These are phyloP conservation scores for Xylaria cubensis DNA, from an alignment of 495 filamentous ascomycete species.

Conservation along the genomic window DNA sequence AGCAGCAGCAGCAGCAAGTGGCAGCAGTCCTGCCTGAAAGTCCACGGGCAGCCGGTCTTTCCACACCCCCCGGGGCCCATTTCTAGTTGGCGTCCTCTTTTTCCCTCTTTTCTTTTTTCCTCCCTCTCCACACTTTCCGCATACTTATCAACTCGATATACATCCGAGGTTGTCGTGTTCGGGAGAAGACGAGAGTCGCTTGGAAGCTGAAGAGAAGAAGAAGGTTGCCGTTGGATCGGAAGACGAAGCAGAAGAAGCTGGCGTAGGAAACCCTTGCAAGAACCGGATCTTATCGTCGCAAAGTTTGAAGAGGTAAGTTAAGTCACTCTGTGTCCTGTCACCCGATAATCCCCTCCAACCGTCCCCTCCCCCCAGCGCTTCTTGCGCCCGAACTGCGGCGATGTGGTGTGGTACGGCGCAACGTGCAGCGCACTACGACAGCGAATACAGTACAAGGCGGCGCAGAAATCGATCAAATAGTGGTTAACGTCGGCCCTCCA, in stretches of 20 bases:
- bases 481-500: slow-evolving; percentile 15
- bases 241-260: slow-evolving; percentile 15
- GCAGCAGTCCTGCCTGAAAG: slow-evolving; percentile 23
- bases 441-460: slow-evolving; percentile 10
- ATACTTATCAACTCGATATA: slow-evolving; percentile 24
- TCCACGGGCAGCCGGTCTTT: slow-evolving; percentile 13
- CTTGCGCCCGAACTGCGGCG: slow-evolving; percentile 28
- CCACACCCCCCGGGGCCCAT: slow-evolving; percentile 3
- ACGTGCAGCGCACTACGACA: slow-evolving; percentile 12
- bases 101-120: slow-evolving; percentile 24
- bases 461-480: slow-evolving; percentile 9
- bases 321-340: slow-evolving; percentile 32
- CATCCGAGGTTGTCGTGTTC: slow-evolving; percentile 28
- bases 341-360: slow-evolving; percentile 25
- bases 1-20: neutral
- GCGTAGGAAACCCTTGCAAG: slow-evolving; percentile 8
- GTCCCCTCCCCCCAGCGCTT: slow-evolving; percentile 24
- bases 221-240: slow-evolving; percentile 30
- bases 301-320: slow-evolving; percentile 22
- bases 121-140: slow-evolving; percentile 28
- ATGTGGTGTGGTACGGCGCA: slow-evolving; percentile 23
- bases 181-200: slow-evolving; percentile 32
- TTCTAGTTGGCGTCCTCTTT: slow-evolving; percentile 23
- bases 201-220: slow-evolving; percentile 33
- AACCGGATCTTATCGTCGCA: slow-evolving; percentile 21